Percentiles rank a stretch among this genome's conserved stretches.
Evolutionary conservation across 2,329 filamentous ascomycete genomes (phyloP).

Genomic region (Ascochyta fabae): DNA sequence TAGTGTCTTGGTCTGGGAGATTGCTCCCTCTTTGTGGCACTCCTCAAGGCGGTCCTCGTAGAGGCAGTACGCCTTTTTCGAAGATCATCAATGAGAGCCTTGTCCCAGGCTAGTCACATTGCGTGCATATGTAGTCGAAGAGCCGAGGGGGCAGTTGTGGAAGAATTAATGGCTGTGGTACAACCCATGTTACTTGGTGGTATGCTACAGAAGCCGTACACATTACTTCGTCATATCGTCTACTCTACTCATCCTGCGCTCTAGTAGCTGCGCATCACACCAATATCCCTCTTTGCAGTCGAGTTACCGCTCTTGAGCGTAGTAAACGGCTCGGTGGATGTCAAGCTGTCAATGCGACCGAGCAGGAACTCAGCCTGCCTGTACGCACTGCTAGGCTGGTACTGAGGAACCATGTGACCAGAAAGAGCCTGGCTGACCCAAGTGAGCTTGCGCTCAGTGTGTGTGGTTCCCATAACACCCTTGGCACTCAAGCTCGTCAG

Average conservation of each 20-base stretch:
- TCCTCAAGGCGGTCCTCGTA: too few relatives aligned
- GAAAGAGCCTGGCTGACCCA: constrained; percentile 68
- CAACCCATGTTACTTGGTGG: not conserved
- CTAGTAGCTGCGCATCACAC: constrained; percentile 14
- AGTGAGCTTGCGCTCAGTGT: constrained; percentile 78
- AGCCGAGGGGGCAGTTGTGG: too few relatives aligned
- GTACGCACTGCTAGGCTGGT: constrained; percentile 71
- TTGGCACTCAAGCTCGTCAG: constrained; percentile 61
- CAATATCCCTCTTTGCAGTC: constrained; percentile 21
- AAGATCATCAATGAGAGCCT: too few relatives aligned
- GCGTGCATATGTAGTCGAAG: too few relatives aligned
- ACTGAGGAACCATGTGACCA: constrained; percentile 74
- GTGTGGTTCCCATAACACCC: constrained; percentile 72
- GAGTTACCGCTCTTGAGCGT: constrained; percentile 26
- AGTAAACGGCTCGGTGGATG: constrained; percentile 41
- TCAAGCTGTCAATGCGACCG: constrained; percentile 68
- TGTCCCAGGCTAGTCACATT: too few relatives aligned
- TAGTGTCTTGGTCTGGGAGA: too few relatives aligned
- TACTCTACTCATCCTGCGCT: not conserved
- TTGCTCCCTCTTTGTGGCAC: too few relatives aligned
- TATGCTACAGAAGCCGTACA: not conserved
- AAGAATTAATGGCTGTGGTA: too few relatives aligned
- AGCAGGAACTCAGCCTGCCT: constrained; percentile 78
- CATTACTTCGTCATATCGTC: constrained; percentile 7
- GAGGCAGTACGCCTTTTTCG: too few relatives aligned